Percentiles rank a stretch among this genome's conserved stretches.
These are phyloP conservation scores for Chromera velia DNA, from an alignment of 73 alveolate genomes.

Conservation along the genomic window DNA sequence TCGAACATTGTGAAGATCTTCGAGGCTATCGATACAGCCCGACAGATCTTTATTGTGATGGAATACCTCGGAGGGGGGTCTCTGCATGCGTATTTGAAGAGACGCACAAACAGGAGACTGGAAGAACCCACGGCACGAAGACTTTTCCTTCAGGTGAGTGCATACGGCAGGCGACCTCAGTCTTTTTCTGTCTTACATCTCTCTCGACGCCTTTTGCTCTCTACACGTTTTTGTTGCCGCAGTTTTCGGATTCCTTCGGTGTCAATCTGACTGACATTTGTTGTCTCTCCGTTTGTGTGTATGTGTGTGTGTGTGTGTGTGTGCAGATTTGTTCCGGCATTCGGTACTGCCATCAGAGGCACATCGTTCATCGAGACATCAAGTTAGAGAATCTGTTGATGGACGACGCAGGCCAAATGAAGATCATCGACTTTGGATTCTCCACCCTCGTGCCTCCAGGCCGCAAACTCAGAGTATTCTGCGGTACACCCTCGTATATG, in stretches of 20 bases:
- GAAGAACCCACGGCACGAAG: conserved; percentile 72
- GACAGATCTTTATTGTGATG: conserved; percentile 64
- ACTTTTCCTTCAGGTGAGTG: conserved; percentile 65
- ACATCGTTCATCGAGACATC: conserved; percentile 76
- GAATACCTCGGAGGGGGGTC: conserved; percentile 77
- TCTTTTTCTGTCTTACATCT: no score
- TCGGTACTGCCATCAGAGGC: conserved; percentile 65
- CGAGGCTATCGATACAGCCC: conserved; percentile 73
- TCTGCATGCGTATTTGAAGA: conserved; percentile 50
- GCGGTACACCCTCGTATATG: not conserved
- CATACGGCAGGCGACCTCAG: no score
- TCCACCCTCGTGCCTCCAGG: conserved; percentile 58
- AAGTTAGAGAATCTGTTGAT: conserved; percentile 56
- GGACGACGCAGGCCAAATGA: conserved; percentile 61
- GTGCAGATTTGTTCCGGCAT: conserved; percentile 47
- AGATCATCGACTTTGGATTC: conserved; percentile 65
- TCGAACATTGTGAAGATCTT: conserved; percentile 69
- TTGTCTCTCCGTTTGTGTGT: conserved; percentile 11
- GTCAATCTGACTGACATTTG: no score
- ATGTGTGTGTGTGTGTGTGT: not conserved
- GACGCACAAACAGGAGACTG: conserved; percentile 50
- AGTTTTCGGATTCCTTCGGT: no score
- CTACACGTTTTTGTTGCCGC: no score
- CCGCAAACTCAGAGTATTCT: conserved; percentile 52
- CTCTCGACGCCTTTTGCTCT: no score